Base-by-base conservation (phyloP, 1,139 yeast species). In the Kodamaea arcana region DNA sequence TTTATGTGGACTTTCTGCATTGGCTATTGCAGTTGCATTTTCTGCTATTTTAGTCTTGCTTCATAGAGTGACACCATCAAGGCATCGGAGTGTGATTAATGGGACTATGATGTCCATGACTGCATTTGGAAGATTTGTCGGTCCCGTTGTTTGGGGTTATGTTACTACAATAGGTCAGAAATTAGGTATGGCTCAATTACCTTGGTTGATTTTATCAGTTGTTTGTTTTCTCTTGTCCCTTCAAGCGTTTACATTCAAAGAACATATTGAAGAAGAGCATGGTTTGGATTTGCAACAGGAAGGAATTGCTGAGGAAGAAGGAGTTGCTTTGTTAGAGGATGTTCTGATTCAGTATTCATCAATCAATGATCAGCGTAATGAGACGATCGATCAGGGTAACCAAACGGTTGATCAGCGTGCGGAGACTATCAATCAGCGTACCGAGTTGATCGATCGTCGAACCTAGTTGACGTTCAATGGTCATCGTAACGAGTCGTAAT, bases 91-190 rank as follows among this genome's bases (percentile, higher is more conserved):
- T 0, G 65, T 71, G 40, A 62, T 75, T 26, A 75, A 75, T 50
- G 76, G 78, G 12, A 55, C 69, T 10, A 63, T 76, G 2, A 57
- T 74, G 46, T 68, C 75, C 39, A 62, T 73, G 31, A 61, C 72
- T 15, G 70, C 84, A 1, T 56, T 72, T 27, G 80, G 83, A 0
- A 55, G 85, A 41, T 78, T 75, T 36, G 30, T 74, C 1, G 84
- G 80, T 3, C 86, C 86, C 0, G 52, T 78, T 13, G 27, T 64
- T 2, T 78, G 82, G 80, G 85, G 85, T 9, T 58, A 56, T 34
- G 46, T 79, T 28, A 76, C 78, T 71, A 62, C 80, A 2, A 31
- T 29, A 6, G 33, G 41, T 5, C 43, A 45, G 29, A 51, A 49
- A n/a, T 45, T 54, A 22, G 60, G 65, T 9, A 51, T 64, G 29